Percentiles rank a stretch among this genome's conserved stretches.
These are phyloP conservation scores for Sporothrix dimorphospora DNA, from an alignment of 2,329 filamentous ascomycete species.

Conservation along the genomic window DNA sequence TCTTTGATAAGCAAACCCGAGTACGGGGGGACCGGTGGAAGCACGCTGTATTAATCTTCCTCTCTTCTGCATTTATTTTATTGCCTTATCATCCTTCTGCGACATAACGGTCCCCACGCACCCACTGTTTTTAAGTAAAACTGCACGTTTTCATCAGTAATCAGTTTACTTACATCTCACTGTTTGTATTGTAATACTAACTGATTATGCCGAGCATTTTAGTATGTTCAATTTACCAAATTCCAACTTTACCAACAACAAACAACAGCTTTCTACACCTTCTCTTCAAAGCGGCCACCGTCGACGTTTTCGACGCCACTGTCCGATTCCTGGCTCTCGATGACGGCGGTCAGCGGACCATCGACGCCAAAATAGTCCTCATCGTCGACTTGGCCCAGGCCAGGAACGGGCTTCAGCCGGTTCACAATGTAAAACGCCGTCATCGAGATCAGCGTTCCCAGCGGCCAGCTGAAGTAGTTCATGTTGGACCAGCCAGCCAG, in stretches of 20 bases:
- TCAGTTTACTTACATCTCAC: too few species aligned
- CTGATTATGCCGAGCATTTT: not conserved
- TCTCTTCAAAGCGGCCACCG: not conserved
- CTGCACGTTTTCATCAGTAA: not conserved
- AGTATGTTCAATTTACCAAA: not conserved
- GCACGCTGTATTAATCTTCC: too few species aligned
- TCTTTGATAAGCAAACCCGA: not conserved
- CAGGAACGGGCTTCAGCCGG: not conserved
- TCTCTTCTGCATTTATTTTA: not conserved
- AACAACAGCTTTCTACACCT: not conserved
- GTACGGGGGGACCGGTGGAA: not conserved
- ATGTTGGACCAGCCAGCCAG: conserved; percentile 23
- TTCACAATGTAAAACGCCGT: conserved; percentile 2
- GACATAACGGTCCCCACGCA: not conserved
- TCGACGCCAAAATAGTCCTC: conserved; percentile 23
- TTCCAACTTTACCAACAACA: too few species aligned
- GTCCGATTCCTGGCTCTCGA: conserved; percentile 16
- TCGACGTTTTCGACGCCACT: conserved; percentile 3
- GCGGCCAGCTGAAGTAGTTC: conserved; percentile 25
- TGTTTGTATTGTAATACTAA: too few species aligned
- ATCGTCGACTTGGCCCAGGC: conserved; percentile 11
- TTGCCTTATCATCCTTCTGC: not conserved
- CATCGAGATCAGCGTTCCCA: conserved; percentile 18
- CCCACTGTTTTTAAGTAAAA: not conserved
- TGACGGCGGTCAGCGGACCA: not conserved